Base-by-base conservation (phyloP, 1,284 basidiomycete genomes). In the Athelia sp. region DNA sequence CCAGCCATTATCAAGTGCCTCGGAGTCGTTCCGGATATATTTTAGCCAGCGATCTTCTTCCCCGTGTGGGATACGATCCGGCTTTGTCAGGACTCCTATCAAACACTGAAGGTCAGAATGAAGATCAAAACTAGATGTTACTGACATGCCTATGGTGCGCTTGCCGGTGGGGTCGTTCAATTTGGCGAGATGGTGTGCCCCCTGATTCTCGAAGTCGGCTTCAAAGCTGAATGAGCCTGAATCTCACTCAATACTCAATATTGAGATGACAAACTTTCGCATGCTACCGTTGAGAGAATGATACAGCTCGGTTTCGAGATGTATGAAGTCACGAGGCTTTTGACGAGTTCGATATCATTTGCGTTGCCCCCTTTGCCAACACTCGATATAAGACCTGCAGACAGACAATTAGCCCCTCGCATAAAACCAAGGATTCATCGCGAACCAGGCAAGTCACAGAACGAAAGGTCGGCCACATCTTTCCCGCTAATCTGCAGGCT, bases 141-240 rank as follows among this genome's bases (percentile, higher is more conserved):
- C 32, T 44, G 15, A 60, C 75, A 31, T 50, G 85, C 88, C 87
- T 22, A 90, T 82, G 0, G 87, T 90, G 2, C 86, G 71, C 48
- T 73, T 71, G 0, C 86, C 84, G 0, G 75, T 63, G 0, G 76
- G 76, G 57, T 89, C 86, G 42, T 76, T 63, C 3, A 69, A 50
- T 48, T 78, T 80, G 0, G 84, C 78, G 0, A 89, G 65, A 18
- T 72, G 64, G 46, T 81, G 75, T 0, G 84, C 85, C 0, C 78
- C 80, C 61, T 90, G 86, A 42, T 87, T 89, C 53, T 88, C 81
- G n/a, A 83, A 83, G 49, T 90, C 87, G 52, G 82, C 87, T n/a
- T n/a, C n/a, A n/a, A n/a, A n/a, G n/a, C n/a, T n/a, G n/a, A n/a
- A n/a, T n/a, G n/a, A n/a, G n/a, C n/a, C n/a, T n/a, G n/a, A n/a